A percentile compares a stretch with the other conserved stretches of the same genome.
phyloP scores from a whole-genome alignment of 768 basidiomycete genomes.

The Lentinula sp. region DNA sequence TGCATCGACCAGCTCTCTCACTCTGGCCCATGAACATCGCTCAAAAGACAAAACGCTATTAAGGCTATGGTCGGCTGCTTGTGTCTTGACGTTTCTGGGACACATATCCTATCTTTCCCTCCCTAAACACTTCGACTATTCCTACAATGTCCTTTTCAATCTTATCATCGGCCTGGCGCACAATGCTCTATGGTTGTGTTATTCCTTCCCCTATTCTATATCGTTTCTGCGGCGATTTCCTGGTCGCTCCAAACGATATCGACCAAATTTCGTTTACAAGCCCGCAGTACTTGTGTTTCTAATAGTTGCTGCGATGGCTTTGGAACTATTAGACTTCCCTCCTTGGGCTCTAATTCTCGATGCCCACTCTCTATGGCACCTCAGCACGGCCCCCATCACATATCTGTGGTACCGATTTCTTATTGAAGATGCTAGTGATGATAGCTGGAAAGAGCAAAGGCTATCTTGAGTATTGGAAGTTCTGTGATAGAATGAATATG shows the following conservation, averaged over 20 bases:
- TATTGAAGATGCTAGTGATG: slow-evolving; percentile 63
- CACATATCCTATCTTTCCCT: slow-evolving; percentile 79
- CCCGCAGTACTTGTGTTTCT: slow-evolving; percentile 58
- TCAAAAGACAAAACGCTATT: slow-evolving; percentile 14
- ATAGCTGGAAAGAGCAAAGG: slow-evolving; percentile 52
- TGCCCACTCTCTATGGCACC: slow-evolving; percentile 92
- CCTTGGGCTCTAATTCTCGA: slow-evolving; percentile 73
- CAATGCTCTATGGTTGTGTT: slow-evolving; percentile 78
- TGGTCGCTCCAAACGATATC: slow-evolving; percentile 45
- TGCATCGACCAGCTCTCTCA: slow-evolving; percentile 27
- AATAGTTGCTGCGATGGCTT: slow-evolving; percentile 65
- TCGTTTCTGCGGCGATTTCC: slow-evolving; percentile 52
- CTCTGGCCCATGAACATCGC: slow-evolving; percentile 15
- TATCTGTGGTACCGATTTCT: slow-evolving; percentile 85
- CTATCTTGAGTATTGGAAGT: not conserved
- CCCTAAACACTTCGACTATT: slow-evolving; percentile 82
- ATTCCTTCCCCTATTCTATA: slow-evolving; percentile 48
- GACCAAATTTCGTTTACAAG: slow-evolving; percentile 48
- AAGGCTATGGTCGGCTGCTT: slow-evolving; percentile 43
- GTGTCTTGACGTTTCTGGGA: slow-evolving; percentile 48
- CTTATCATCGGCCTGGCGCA: slow-evolving; percentile 69
- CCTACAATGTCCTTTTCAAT: slow-evolving; percentile 90
- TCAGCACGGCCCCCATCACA: slow-evolving; percentile 73
- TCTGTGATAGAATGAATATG: too few species aligned
- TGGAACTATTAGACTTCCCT: slow-evolving; percentile 92